Base-by-base conservation (phyloP, 2,329 filamentous ascomycete genomes). In the Hypocrella siamensis region DNA sequence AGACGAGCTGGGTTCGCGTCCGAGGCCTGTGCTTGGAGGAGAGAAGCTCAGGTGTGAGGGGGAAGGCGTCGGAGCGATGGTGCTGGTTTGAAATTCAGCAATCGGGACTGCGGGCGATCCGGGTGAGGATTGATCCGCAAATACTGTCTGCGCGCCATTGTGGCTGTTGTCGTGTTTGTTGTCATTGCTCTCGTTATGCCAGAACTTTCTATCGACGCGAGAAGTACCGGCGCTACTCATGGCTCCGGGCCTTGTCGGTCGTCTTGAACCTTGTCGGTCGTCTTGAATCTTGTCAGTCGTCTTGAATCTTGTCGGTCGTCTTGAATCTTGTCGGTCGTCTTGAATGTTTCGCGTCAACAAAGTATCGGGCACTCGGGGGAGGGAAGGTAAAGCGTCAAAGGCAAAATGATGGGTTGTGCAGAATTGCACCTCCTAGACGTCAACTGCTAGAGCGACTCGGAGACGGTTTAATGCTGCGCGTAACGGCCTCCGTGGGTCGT, bases 51-150 rank as follows among this genome's bases (percentile, higher is more conserved):
- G 33, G 17, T 45, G 38, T 17, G 42, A 37, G 19, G 41, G 36
- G 4, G 45, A 39, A 31, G 46, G 65, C 15, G 64, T 56, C 4
- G 50, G 45, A 26, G 45, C 41, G 41, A 49, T 46, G 26, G 49
- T 47, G 30, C 40, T 43, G 16, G 47, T 34, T 30, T 41, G 46
- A 17, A 49, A 48, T 28, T 42, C 40, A 21, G 43, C 33, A 32
- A 42, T 38, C 31, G 43, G 36, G n/a, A n/a, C n/a, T n/a, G 18
- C 39, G 40, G 14, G 42, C 40, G 4, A 28, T 19, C 15, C 41
- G 41, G 31, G 43, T 32, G 30, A 43, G 19, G 25, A 37, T 16
- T 42, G 31, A 25, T 37, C 40, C 26, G 32, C 5, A 28, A 19
- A 18, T 25, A 33, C 30, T 10, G 17, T 29, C 15, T n/a, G 16